Conservation (phyloP, 2,329 filamentous ascomycete species). For the Verticillium zaregamsianum region DNA sequence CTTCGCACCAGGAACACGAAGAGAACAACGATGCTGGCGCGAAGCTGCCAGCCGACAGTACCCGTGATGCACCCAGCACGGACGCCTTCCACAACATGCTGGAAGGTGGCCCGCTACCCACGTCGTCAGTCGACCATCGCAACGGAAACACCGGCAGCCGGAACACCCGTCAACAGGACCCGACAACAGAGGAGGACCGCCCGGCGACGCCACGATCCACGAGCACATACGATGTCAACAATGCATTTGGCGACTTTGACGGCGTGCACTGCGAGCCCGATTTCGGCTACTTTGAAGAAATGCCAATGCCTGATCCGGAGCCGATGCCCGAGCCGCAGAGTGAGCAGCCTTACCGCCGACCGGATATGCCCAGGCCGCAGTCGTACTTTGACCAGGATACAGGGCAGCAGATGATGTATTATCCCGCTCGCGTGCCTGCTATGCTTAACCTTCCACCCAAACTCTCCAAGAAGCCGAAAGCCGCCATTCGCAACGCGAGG, state of each 20-base stretch:
- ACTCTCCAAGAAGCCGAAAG: constrained; percentile 69
- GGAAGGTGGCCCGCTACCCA: constrained; percentile 13
- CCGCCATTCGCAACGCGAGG: constrained; percentile 61
- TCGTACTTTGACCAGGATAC: constrained; percentile 61
- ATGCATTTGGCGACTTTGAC: constrained; percentile 76
- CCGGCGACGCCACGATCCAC: constrained; percentile 19
- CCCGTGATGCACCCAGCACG: constrained; percentile 18
- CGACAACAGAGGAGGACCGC: constrained; percentile 10
- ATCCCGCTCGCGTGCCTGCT: constrained; percentile 88
- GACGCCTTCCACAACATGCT: constrained; percentile 30
- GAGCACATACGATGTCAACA: constrained; percentile 50
- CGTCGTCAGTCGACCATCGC: background rate
- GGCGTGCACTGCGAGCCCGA: constrained; percentile 69
- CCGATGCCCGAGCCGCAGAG: constrained; percentile 12
- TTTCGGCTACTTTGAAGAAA: constrained; percentile 16
- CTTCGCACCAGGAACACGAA: constrained; percentile 25
- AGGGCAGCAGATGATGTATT: constrained; percentile 83
- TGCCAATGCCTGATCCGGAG: constrained; percentile 14
- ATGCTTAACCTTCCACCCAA: constrained; percentile 91
- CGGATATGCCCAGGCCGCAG: constrained; percentile 37
- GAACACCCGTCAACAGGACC: background rate
- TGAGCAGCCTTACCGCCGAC: constrained; percentile 5
- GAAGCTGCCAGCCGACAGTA: constrained; percentile 2
- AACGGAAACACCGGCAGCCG: background rate
- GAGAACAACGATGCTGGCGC: constrained; percentile 9